A percentile compares a stretch with the other conserved stretches of the same genome.
These are phyloP conservation scores for Tylopilus rubrobrunneus DNA, from an alignment of 768 basidiomycete species.

Conservation along the genomic window DNA sequence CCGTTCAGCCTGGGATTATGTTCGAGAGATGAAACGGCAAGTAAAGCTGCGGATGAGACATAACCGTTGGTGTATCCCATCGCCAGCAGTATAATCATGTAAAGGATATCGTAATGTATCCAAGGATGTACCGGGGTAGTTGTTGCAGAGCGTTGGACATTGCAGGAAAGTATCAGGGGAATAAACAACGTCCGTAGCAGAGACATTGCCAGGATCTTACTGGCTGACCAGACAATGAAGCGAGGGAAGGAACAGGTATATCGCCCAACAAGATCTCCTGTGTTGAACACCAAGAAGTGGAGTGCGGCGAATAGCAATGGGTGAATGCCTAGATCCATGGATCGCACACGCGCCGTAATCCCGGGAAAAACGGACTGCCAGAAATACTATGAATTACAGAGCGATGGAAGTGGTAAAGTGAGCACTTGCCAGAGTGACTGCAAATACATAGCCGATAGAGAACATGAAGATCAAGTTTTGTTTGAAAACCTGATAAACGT, in stretches of 20 bases:
- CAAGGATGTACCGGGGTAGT: constrained; percentile 30
- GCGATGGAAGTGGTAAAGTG: background rate
- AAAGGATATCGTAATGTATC: constrained; percentile 74
- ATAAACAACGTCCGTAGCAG: constrained; percentile 76
- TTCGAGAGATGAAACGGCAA: constrained; percentile 75
- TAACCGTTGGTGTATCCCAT: constrained; percentile 86
- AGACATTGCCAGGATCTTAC: constrained; percentile 58
- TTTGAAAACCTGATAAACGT: constrained; percentile 52
- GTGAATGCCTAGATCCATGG: constrained; percentile 62
- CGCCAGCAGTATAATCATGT: constrained; percentile 64
- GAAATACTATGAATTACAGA: constrained; percentile 5
- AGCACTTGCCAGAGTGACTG: constrained; percentile 70
- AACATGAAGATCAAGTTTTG: constrained; percentile 68
- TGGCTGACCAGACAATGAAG: constrained; percentile 66
- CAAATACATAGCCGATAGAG: constrained; percentile 71
- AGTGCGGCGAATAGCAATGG: constrained; percentile 79
- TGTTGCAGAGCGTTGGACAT: constrained; percentile 53
- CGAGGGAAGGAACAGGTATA: constrained; percentile 62
- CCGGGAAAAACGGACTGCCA: constrained; percentile 81
- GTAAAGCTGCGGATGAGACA: constrained; percentile 73
- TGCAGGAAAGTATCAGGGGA: constrained; percentile 86
- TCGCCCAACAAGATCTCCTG: constrained; percentile 69
- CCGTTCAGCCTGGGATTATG: constrained; percentile 74
- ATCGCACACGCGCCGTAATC: constrained; percentile 71
- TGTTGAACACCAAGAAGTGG: constrained; percentile 75